These are phyloP conservation scores for Odonthalia washingtoniensis DNA, from an alignment of 31 red algal species.

Conservation along the genomic window DNA sequence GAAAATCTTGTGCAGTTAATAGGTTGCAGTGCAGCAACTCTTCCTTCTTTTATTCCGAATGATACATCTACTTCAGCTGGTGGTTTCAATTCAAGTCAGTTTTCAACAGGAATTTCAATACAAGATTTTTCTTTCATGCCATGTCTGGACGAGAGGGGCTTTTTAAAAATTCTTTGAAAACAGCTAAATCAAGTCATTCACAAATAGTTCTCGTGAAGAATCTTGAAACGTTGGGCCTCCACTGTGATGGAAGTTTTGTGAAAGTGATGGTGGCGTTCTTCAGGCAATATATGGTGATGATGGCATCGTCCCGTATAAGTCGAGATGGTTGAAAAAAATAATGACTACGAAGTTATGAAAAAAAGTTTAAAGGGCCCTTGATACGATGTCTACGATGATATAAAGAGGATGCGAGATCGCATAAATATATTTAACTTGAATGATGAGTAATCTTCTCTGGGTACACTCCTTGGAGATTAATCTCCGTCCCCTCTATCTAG, in stretches of 20 bases:
- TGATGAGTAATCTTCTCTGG: not conserved
- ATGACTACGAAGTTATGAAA: constrained; percentile 79
- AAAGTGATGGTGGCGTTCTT: constrained; percentile 78
- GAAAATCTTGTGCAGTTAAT: constrained; percentile 90
- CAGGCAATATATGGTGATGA: constrained; percentile 99
- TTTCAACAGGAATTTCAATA: constrained; percentile 90
- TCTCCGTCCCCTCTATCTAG: constrained; percentile 47
- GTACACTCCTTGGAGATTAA: constrained; percentile 43
- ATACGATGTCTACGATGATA: not conserved
- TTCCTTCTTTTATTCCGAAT: constrained; percentile 91
- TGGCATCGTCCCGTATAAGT: constrained; percentile 92
- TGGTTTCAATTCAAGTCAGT: constrained; percentile 91
- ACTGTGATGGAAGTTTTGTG: constrained; percentile 93
- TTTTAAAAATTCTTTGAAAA: too few species aligned
- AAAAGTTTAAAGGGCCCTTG: constrained; percentile 12
- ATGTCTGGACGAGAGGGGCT: constrained; percentile 99
- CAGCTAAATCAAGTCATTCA: too few species aligned
- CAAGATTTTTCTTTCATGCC: constrained; percentile 97
- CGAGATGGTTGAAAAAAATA: constrained; percentile 79
- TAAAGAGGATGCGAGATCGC: not conserved
- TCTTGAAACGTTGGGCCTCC: constrained; percentile 67
- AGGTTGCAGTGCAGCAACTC: constrained; percentile 83
- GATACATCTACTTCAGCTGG: constrained; percentile 84
- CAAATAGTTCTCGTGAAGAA: too few species aligned
- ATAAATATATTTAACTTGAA: not conserved